These are phyloP conservation scores for Thielaviopsis punctulata DNA, from an alignment of 2,329 filamentous ascomycete genomes.

Conservation along the genomic window DNA sequence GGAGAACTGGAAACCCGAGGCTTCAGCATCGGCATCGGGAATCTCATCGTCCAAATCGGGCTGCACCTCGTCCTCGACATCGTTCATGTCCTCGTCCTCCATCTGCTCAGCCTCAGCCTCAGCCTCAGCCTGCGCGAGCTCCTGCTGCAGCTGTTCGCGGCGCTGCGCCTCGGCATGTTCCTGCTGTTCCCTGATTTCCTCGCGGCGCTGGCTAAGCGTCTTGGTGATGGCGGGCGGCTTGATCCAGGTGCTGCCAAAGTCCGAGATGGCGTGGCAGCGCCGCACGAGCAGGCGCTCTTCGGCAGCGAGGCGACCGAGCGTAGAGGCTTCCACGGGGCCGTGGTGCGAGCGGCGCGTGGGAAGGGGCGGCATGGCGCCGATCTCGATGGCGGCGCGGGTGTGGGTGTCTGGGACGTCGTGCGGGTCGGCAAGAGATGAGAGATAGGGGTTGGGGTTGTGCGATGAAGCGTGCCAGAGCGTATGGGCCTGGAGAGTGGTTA, in stretches of 20 bases:
- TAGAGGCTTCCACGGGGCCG: constrained; percentile 32
- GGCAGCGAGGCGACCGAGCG: constrained; percentile 49
- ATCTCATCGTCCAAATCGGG: constrained; percentile 58
- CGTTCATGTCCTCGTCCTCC: constrained; percentile 32
- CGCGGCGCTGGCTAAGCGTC: constrained; percentile 75
- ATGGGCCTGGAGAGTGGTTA: constrained; percentile 39
- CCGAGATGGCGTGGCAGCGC: constrained; percentile 64
- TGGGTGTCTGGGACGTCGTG: constrained; percentile 18
- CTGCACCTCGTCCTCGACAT: constrained; percentile 30
- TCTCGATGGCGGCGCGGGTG: constrained; percentile 16
- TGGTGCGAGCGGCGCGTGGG: constrained; percentile 23
- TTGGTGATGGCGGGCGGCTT: constrained; percentile 76
- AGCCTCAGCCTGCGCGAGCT: constrained; percentile 51
- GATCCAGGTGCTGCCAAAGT: constrained; percentile 82
- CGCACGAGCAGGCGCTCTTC: constrained; percentile 65
- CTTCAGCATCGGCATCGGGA: constrained; percentile 44
- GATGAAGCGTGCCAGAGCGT: constrained; percentile 57
- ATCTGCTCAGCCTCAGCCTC: constrained; percentile 24
- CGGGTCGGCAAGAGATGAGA: constrained; percentile 20
- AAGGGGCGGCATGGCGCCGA: constrained; percentile 13
- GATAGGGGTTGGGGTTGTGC: constrained; percentile 28
- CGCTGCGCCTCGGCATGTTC: constrained; percentile 64
- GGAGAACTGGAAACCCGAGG: constrained; percentile 16
- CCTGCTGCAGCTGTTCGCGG: constrained; percentile 52
- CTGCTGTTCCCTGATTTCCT: constrained; percentile 75